These are phyloP conservation scores for Eustoma russellianum DNA, from an alignment of 257 asterid species.

Conservation along the genomic window DNA sequence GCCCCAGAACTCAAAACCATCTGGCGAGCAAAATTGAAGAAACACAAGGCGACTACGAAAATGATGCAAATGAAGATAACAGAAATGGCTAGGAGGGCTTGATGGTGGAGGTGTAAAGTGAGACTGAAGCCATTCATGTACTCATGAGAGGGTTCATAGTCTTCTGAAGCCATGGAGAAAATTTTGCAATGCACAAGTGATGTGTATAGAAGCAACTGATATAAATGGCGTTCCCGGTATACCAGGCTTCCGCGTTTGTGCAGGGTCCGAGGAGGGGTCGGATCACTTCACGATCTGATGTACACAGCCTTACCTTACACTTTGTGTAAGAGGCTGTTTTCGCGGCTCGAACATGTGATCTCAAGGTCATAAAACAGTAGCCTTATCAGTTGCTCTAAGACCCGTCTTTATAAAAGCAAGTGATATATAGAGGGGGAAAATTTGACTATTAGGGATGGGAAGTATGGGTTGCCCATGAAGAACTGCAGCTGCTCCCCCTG, in stretches of 20 bases:
- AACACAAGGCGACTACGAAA: conserved; percentile 2
- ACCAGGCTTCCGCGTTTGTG: too few relatives aligned
- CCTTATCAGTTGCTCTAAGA: too few relatives aligned
- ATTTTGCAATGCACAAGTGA: neutral
- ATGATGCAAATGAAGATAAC: conserved; percentile 1
- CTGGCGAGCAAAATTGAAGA: conserved; percentile 4
- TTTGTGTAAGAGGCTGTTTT: too few relatives aligned
- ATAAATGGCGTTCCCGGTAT: too few relatives aligned
- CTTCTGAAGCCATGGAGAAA: conserved; percentile 8
- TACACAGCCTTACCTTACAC: too few relatives aligned
- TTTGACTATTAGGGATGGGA: conserved; percentile 3
- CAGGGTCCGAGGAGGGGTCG: too few relatives aligned
- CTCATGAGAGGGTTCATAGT: conserved; percentile 3
- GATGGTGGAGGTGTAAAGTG: conserved; percentile 12
- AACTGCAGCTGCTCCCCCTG: neutral
- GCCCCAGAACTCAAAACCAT: neutral
- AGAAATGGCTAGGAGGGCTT: neutral
- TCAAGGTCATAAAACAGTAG: too few relatives aligned
- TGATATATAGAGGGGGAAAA: too few relatives aligned
- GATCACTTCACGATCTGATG: too few relatives aligned
- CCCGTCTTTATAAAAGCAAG: too few relatives aligned
- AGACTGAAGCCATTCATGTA: conserved; percentile 11
- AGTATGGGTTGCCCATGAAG: conserved; percentile 5
- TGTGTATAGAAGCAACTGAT: neutral
- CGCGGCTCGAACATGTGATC: too few relatives aligned